phyloP scores from a whole-genome alignment of 257 asterid species.

The Gentiana macrophylla region DNA sequence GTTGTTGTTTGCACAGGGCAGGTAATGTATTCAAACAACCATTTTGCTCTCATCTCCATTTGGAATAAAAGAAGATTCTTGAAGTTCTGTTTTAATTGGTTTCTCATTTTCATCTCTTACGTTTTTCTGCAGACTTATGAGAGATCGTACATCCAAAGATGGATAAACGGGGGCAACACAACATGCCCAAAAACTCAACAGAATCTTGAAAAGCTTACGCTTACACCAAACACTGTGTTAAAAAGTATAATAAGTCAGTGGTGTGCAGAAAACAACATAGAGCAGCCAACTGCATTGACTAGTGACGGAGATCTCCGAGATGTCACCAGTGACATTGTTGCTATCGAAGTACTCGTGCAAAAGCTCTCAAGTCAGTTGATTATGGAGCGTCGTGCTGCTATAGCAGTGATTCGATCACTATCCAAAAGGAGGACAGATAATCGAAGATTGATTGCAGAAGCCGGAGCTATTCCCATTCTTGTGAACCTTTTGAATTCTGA shows the following conservation, averaged over 20 bases:
- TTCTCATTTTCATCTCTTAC: slow-evolving; percentile 8
- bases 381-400: slow-evolving; percentile 62
- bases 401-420: slow-evolving; percentile 64
- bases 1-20: slow-evolving; percentile 86
- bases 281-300: slow-evolving; percentile 44
- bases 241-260: slow-evolving; percentile 74
- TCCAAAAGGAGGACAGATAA: slow-evolving; percentile 92
- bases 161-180: slow-evolving; percentile 88
- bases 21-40: slow-evolving; percentile 12
- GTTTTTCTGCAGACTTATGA: slow-evolving; percentile 65
- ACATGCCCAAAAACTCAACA: slow-evolving; percentile 97
- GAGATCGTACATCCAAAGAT: slow-evolving; percentile 83
- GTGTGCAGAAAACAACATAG: slow-evolving; percentile 55
- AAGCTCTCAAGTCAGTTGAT: slow-evolving; percentile 53
- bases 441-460: slow-evolving; percentile 75
- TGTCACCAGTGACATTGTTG: slow-evolving; percentile 56
- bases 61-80: neutral
- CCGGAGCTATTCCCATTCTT: slow-evolving; percentile 80
- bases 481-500: slow-evolving; percentile 61
- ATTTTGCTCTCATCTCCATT: neutral
- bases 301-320: slow-evolving; percentile 78
- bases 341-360: slow-evolving; percentile 58
- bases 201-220: slow-evolving; percentile 61
- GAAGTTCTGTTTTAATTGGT: neutral
- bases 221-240: slow-evolving; percentile 72